Percentiles rank a stretch among this genome's conserved stretches.
phyloP scores from a whole-genome alignment of 495 filamentous ascomycete species.

The Aspergillus mulundensis region DNA sequence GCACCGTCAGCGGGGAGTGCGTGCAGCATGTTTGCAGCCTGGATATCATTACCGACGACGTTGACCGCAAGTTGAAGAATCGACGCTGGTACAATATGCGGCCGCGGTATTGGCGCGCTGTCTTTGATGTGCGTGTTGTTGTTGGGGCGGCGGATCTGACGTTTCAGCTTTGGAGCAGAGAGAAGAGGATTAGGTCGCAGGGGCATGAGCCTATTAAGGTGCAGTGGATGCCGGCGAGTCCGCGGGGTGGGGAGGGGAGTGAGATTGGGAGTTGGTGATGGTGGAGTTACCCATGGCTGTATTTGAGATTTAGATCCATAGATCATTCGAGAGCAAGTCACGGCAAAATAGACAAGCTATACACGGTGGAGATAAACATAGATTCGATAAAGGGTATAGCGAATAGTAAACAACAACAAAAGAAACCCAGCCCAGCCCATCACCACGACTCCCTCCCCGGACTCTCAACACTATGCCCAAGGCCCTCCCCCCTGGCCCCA shows the following conservation, averaged over 20 bases:
- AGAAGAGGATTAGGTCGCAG: slow-evolving; percentile 37
- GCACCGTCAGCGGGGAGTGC: slow-evolving; percentile 18
- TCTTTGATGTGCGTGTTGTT: slow-evolving; percentile 49
- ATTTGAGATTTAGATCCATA: too few species aligned
- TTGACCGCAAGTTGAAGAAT: slow-evolving; percentile 45
- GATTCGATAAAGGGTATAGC: too few species aligned
- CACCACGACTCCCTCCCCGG: not conserved
- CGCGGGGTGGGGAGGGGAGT: not conserved
- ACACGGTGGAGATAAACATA: too few species aligned
- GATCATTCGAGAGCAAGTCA: too few species aligned
- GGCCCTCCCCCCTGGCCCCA: slow-evolving; percentile 6
- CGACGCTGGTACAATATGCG: slow-evolving; percentile 40
- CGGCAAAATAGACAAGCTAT: too few species aligned
- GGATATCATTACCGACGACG: slow-evolving; percentile 25
- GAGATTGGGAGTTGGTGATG: not conserved
- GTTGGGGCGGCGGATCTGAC: slow-evolving; percentile 52
- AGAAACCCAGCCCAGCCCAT: too few species aligned
- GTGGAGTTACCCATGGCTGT: too few species aligned
- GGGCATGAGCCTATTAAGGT: slow-evolving; percentile 49
- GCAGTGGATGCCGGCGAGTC: slow-evolving; percentile 34
- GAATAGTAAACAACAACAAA: not conserved
- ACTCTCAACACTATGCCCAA: not conserved
- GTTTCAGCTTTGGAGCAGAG: slow-evolving; percentile 52
- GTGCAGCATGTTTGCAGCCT: slow-evolving; percentile 25
- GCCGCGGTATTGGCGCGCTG: slow-evolving; percentile 43